Evolutionary conservation across 257 asterid genomes (phyloP), one percentile per base, ranked within the genome.

Genomic region (Solanum lycopersicoides): DNA sequence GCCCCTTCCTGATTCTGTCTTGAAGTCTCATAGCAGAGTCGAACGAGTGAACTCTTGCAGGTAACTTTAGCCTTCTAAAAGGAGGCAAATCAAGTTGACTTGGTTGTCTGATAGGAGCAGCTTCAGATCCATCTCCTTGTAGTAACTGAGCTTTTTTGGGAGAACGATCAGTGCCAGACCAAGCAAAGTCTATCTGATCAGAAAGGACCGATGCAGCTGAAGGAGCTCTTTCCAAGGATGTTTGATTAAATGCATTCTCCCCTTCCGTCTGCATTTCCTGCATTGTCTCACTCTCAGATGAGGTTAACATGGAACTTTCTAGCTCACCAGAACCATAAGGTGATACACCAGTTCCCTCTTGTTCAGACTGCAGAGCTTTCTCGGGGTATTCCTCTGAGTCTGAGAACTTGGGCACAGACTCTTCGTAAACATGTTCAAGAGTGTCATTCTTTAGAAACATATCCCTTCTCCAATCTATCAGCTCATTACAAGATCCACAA

Each of bases 121-220:
- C 71, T 90, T 88, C 96, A 5, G 92, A 71, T 39, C 66, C 89
- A 68, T 91, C 95, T 10, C 59, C 50, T 68, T 77, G 89, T 37
- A 65, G 84, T 68, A 88, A 73, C 82, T 83, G 93, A 71, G 88
- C 79, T 63, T 89, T 88, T 76, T 56, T 83, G 34, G 89, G 86
- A 37, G 92, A 89, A 69, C 83, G 91, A 85, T 94, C 95, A 53
- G 95, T 92, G 87, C 99, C 99, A 50, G 96, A 93, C 98, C 99
- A 97, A 23, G 95, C 98, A 60, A 92, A 95, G 91, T 97, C 99
- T 66, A 97, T 97, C 90, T 93, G 90, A 86, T 97, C 98, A 25
- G 99, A 95, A 68, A 97, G 95, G 84, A 91, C 91, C 3, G 98
- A 91, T 53, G 90, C 99, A 83, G 95, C 98, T 9, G 97, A 94